Evolutionary conservation across 2,329 filamentous ascomycete species (phyloP).

Genomic region (Diaporthe vaccinii): DNA sequence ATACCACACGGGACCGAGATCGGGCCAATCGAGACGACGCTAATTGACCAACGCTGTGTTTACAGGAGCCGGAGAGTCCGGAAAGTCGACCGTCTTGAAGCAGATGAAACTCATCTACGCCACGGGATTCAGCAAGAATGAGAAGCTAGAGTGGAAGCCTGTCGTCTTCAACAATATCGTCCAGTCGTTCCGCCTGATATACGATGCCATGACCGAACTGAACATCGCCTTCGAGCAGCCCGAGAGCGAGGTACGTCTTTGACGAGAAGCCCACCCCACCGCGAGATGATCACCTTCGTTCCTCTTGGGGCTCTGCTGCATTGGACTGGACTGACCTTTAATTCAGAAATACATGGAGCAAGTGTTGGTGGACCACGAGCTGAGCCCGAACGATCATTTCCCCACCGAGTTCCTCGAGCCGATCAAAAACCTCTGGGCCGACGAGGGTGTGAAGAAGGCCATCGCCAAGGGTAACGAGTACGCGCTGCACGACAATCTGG

Average conservation of each 20-base stretch:
- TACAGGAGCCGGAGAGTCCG: constrained; percentile 87
- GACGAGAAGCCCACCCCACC: neutral
- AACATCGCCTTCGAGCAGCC: constrained; percentile 82
- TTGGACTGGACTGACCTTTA: constrained; percentile 26
- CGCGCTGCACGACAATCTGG: constrained; percentile 93
- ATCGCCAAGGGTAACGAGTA: constrained; percentile 96
- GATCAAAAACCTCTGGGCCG: constrained; percentile 86
- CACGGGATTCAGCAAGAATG: constrained; percentile 88
- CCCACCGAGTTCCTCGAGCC: constrained; percentile 83
- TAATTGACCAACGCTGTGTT: constrained; percentile 14
- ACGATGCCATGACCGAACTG: constrained; percentile 91
- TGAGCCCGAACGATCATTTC: constrained; percentile 84
- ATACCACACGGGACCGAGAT: neutral
- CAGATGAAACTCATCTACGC: constrained; percentile 99
- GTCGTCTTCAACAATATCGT: constrained; percentile 97
- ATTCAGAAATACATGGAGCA: constrained; percentile 81
- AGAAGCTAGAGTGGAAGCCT: constrained; percentile 93
- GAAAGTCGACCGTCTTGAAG: constrained; percentile 97
- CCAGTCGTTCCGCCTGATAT: constrained; percentile 90
- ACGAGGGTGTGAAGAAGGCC: constrained; percentile 86
- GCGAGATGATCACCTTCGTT: neutral
- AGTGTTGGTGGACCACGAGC: constrained; percentile 84
- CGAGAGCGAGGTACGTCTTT: constrained; percentile 78
- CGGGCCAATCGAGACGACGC: neutral
- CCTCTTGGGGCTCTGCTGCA: constrained; percentile 3